A percentile compares a stretch with the other conserved stretches of the same genome.
Conservation (phyloP, 495 filamentous ascomycete genomes). For the Podospora sp. region DNA sequence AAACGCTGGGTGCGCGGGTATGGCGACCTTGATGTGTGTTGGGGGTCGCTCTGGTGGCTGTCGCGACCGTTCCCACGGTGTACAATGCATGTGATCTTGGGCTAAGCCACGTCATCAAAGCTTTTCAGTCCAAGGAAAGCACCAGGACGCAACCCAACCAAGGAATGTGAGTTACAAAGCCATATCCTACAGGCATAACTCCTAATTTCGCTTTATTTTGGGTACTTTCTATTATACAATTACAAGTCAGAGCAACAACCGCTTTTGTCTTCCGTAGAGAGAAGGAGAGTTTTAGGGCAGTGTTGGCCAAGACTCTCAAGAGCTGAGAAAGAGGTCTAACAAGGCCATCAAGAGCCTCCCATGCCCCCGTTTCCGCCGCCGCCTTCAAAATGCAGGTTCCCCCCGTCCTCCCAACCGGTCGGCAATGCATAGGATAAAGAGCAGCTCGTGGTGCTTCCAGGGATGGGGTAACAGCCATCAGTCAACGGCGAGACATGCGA, state of each 20-base stretch:
- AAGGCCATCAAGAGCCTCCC: slow-evolving; percentile 14
- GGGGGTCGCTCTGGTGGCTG: too few relatives aligned
- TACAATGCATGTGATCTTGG: too few relatives aligned
- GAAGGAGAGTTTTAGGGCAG: slow-evolving; percentile 14
- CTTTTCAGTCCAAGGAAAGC: too few relatives aligned
- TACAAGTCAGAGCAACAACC: slow-evolving; percentile 25
- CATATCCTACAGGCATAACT: slow-evolving; percentile 8
- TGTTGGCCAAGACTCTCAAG: slow-evolving; percentile 12
- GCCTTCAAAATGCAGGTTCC: slow-evolving; percentile 21
- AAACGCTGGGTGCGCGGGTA: too few relatives aligned
- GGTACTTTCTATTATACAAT: slow-evolving; percentile 33
- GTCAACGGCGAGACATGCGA: neutral
- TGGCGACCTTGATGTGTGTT: too few relatives aligned
- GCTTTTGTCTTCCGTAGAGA: slow-evolving; percentile 33
- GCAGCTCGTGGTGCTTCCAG: neutral
- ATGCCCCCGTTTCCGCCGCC: slow-evolving; percentile 1
- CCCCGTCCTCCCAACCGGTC: neutral
- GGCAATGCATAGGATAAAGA: slow-evolving; percentile 2
- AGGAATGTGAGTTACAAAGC: neutral
- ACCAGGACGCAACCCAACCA: too few relatives aligned
- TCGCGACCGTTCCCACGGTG: too few relatives aligned
- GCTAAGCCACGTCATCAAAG: too few relatives aligned
- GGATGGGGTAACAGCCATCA: neutral
- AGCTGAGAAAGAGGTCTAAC: slow-evolving; percentile 26
- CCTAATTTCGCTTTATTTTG: slow-evolving; percentile 28